Evolutionary conservation across 805 yeast genomes (phyloP), one percentile per base, ranked within the genome.

Genomic region (Priceomyces medius): DNA sequence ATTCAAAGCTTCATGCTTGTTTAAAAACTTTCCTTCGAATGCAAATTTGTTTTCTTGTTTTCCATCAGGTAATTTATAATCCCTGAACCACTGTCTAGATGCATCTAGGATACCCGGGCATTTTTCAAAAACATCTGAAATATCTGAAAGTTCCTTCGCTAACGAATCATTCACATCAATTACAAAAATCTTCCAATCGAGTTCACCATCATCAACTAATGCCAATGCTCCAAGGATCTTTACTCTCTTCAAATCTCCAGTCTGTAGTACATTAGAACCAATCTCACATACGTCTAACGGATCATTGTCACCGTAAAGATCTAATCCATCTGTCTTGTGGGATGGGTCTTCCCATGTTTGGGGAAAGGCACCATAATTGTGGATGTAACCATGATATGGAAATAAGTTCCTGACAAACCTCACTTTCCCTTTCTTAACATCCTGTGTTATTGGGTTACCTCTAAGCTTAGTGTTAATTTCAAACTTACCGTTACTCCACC

Each of bases 341-440:
- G 83, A 78, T n/a, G 95, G 95, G 59, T 93, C 95, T 66, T 91
- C 99, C 98, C 98, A 91, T 3, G 98, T 91, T 69, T 87, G 95
- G 13, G 95, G 90, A 53, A 87, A 72, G 3, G 95, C 91, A 34
- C 96, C 95, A 58, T 88, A 88, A 65, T 88, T 88, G 63, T 83
- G 90, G 42, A 88, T 83, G 61, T 86, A 87, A 1, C 96, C 96
- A 51, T 83, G 83, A 60, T 76, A 81, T 7, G 96, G 96, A 68
- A 83, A 88, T 17, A 86, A 68, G 65, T 88, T 88, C 54, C 83
- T 76, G 23, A 88, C 85, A 53, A 81, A 88, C 54, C 96, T 70
- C 27, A 83, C 76, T 49, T 83, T 71, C 4, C 87, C 91, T 51
- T 86, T 84, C 61, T 83, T 84, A 20, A 75, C 68, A 58, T 88